Percentiles rank a stretch among this genome's conserved stretches.
phyloP scores from a whole-genome alignment of 805 yeast species.

The Pichia manshurica region DNA sequence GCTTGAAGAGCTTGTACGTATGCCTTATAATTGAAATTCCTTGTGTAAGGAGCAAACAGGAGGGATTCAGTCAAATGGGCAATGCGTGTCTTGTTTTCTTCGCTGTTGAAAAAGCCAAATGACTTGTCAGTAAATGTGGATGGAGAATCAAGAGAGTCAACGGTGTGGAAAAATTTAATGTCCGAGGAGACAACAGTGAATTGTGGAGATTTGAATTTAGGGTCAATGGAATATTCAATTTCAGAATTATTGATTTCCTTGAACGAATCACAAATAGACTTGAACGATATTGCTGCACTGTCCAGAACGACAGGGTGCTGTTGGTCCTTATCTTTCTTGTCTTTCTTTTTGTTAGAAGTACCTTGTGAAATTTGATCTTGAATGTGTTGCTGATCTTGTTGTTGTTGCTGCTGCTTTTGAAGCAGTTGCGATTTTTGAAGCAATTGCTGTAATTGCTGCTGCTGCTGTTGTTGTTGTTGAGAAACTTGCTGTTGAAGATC shows the following conservation, averaged over 20 bases:
- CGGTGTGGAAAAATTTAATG: conserved; percentile 22
- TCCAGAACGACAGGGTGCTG: conserved; percentile 19
- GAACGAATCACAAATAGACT: conserved; percentile 24
- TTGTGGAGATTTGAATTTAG: conserved; percentile 18
- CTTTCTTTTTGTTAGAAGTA: conserved; percentile 17
- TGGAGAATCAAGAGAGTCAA: conserved; percentile 13
- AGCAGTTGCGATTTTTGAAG: conserved; percentile 13
- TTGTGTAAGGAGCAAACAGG: conserved; percentile 29
- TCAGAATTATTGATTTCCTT: conserved; percentile 22
- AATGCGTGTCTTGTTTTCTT: conserved; percentile 23
- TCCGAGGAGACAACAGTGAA: conserved; percentile 7
- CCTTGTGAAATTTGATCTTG: conserved; percentile 11
- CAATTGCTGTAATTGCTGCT: conserved; percentile 10
- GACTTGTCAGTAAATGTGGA: conserved; percentile 15
- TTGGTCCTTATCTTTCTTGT: conserved; percentile 26
- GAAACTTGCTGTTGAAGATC: conserved; percentile 30
- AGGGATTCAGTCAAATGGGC: conserved; percentile 27
- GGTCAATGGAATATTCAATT: conserved; percentile 23
- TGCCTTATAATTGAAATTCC: conserved; percentile 27
- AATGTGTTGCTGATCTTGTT: conserved; percentile 21
- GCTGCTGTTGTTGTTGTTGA: conserved; percentile 27
- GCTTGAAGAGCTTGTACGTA: conserved; percentile 12
- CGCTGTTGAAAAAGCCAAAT: conserved; percentile 11
- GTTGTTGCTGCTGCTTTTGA: conserved; percentile 27
- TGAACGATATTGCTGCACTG: conserved; percentile 23